A percentile compares a stretch with the other conserved stretches of the same genome.
Conservation (phyloP, 2,329 filamentous ascomycete genomes). For the Aspergillus sp. region DNA sequence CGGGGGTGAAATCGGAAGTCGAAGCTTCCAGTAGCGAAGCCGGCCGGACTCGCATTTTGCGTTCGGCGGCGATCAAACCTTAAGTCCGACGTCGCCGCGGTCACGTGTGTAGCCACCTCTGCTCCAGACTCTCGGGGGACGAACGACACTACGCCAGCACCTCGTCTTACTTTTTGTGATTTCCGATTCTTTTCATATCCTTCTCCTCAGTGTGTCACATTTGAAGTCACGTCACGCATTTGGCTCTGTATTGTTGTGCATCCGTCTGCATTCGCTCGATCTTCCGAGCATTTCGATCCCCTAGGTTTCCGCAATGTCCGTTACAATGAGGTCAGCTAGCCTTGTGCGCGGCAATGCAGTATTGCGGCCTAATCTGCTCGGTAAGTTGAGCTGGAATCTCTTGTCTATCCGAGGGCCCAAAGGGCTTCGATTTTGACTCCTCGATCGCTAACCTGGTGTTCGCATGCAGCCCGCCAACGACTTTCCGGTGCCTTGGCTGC, state of each 20-base stretch:
- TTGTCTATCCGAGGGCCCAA: too few relatives aligned
- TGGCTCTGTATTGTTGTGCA: slow-evolving; percentile 17
- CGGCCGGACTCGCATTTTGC: background rate
- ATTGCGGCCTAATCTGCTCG: slow-evolving; percentile 32
- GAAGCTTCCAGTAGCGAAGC: slow-evolving; percentile 3
- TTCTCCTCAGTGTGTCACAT: background rate
- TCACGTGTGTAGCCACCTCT: slow-evolving; percentile 11
- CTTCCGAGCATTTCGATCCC: slow-evolving; percentile 26
- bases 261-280: slow-evolving; percentile 24
- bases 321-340: slow-evolving; percentile 42
- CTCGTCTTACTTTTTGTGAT: background rate
- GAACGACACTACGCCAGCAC: slow-evolving; percentile 6
- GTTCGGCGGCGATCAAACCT: slow-evolving; percentile 9
- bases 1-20: background rate
- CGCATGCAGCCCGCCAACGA: slow-evolving; percentile 34
- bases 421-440: too few relatives aligned
- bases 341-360: slow-evolving; percentile 40
- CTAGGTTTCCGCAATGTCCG: slow-evolving; percentile 39
- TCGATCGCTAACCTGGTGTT: slow-evolving; percentile 7
- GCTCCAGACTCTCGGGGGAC: slow-evolving; percentile 5
- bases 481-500: slow-evolving; percentile 34
- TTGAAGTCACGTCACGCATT: background rate
- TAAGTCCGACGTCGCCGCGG: slow-evolving; percentile 5
- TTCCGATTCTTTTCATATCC: background rate
- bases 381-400: slow-evolving; percentile 23